Conservation (phyloP, 1,284 basidiomycete species). For the Ceratobasidium sp. region DNA sequence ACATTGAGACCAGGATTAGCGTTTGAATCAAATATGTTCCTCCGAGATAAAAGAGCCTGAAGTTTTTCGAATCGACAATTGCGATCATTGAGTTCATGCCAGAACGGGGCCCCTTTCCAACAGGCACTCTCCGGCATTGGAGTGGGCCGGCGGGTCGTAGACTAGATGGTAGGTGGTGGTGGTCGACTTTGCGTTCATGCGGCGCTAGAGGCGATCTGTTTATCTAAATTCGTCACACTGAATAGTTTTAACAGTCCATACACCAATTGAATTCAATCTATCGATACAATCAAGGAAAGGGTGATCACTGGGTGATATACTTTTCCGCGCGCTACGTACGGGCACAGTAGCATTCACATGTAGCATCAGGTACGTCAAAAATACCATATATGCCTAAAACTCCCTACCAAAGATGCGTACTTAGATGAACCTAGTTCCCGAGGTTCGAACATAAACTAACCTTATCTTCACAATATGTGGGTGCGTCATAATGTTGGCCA, state of each 20-base stretch:
- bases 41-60: constrained; percentile 26
- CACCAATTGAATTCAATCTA: neutral
- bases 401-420: constrained; percentile 1
- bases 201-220: neutral
- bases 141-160: neutral
- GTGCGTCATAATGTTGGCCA: neutral
- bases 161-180: neutral
- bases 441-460: neutral
- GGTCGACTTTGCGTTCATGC: neutral
- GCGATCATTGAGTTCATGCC: constrained; percentile 22
- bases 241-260: too few relatives aligned
- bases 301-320: neutral
- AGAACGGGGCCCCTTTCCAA: constrained; percentile 39
- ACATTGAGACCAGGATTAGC: neutral
- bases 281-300: neutral
- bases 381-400: constrained; percentile 32
- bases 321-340: too few relatives aligned
- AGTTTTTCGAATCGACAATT: constrained; percentile 21
- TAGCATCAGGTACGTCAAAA: constrained; percentile 30
- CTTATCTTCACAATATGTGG: constrained; percentile 41
- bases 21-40: constrained; percentile 23
- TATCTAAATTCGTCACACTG: too few relatives aligned
- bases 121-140: constrained; percentile 19
- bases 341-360: constrained; percentile 37
- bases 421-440: neutral